Conservation (phyloP, 495 filamentous ascomycete genomes). For the Lasiosphaeria hispida region DNA sequence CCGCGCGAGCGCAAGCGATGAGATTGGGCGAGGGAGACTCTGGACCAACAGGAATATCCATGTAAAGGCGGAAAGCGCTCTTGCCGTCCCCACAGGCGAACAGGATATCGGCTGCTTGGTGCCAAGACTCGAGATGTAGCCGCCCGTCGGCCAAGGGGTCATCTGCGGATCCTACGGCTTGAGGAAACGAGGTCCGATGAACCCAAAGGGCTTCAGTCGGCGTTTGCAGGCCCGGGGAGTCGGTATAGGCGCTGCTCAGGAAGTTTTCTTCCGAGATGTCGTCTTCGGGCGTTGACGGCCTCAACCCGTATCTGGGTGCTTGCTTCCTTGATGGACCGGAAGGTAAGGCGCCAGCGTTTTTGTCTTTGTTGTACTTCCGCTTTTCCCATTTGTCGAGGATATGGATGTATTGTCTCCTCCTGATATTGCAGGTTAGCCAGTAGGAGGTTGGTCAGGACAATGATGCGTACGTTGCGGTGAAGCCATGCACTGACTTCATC, state of each 20-base stretch:
- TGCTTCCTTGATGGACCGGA: too few relatives aligned
- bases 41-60: background rate
- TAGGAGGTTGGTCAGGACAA: background rate
- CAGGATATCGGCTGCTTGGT: constrained; percentile 10
- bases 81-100: constrained; percentile 15
- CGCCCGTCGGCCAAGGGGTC: too few relatives aligned
- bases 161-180: too few relatives aligned
- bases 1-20: constrained; percentile 7
- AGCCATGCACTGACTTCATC: constrained; percentile 26
- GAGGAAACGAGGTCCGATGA: too few relatives aligned
- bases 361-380: constrained; percentile 19
- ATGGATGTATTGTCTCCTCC: constrained; percentile 24
- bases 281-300: too few relatives aligned
- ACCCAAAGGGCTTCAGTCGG: too few relatives aligned
- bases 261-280: too few relatives aligned
- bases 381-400: constrained; percentile 16
- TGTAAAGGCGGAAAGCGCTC: constrained; percentile 9
- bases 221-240: too few relatives aligned
- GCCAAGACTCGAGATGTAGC: background rate
- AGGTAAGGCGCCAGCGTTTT: too few relatives aligned
- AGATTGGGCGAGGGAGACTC: background rate
- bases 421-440: constrained; percentile 5
- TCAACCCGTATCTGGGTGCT: too few relatives aligned
- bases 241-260: too few relatives aligned
- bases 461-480: constrained; percentile 28